Evolutionary conservation across 2,329 filamentous ascomycete genomes (phyloP), one percentile per base, ranked within the genome.

Genomic region (Zalaria sp.): DNA sequence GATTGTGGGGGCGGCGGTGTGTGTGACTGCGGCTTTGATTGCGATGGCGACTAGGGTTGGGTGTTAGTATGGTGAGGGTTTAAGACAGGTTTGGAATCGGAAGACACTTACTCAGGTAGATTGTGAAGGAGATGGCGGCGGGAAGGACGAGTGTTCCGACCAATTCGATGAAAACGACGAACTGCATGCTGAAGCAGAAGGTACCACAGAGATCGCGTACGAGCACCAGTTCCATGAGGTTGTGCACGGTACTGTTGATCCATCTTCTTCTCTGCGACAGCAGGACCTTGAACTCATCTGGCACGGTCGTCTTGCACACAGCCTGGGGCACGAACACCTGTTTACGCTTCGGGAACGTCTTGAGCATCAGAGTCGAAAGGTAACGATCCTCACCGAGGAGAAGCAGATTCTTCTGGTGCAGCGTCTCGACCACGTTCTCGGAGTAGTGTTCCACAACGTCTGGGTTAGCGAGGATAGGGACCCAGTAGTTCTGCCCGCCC

Each of bases 151-250:
- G 71, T 2, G 93, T 98, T 53, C 91, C 91, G 42, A 96, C 75
- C 42, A 98, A 72, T 65, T 98, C 91, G 56, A 98, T 83, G 59
- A 88, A 93, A 48, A 98, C 82, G 49, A 98, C 81, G 59, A 98
- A 98, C 65, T 98, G 91, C 91, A 98, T 98, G 63, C 86, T 94
- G 71, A 98, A 98, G 71, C 93, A 98, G 69, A 98, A 98, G 3
- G 91, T 98, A 50, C 91, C 91, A 58, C 91, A 98, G 10, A 98
- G 75, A 67, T 98, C 91, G 49, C 88, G 79, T 36, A 98, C 93
- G 29, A 98, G 75, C 40, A 96, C 79, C 45, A 98, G 76, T 63
- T 98, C 91, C 84, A 98, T 95, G 36, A 98, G 70, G 59, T 98
- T 98, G 71, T 98, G 91, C 39, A 98, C 83, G 4, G 91, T 98